Conservation (phyloP, 257 asterid genomes). For the Plantago elongata region DNA sequence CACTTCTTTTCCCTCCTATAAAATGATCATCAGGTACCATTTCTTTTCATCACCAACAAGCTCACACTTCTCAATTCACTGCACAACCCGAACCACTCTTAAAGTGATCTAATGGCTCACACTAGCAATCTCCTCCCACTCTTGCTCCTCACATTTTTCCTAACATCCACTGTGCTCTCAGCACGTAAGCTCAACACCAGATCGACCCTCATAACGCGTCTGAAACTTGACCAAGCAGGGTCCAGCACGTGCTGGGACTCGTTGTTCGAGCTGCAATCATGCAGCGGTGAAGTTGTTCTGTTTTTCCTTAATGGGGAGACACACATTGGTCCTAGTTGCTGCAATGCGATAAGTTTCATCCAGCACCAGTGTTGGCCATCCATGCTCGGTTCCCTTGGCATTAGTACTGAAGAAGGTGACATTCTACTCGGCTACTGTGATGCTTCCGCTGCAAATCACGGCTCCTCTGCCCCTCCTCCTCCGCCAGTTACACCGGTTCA, state of each 20-base stretch:
- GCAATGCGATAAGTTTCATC: constrained; percentile 47
- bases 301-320: constrained; percentile 71
- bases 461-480: constrained; percentile 7
- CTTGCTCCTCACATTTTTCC: constrained; percentile 6
- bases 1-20: constrained; percentile 19
- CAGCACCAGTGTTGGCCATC: constrained; percentile 64
- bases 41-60: not conserved
- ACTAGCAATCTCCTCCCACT: constrained; percentile 19
- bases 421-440: constrained; percentile 66
- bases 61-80: constrained; percentile 1
- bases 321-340: constrained; percentile 48
- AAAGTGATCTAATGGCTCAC: constrained; percentile 26
- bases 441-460: constrained; percentile 14
- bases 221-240: constrained; percentile 38
- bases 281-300: constrained; percentile 57
- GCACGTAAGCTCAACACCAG: constrained; percentile 24
- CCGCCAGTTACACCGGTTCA: constrained; percentile 12
- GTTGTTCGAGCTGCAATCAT: constrained; percentile 54
- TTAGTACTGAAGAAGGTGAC: constrained; percentile 45
- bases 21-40: not conserved
- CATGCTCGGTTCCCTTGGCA: constrained; percentile 64
- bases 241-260: constrained; percentile 57
- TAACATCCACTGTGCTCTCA: constrained; percentile 14
- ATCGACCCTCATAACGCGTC: constrained; percentile 24
- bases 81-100: too few relatives aligned